Evolutionary conservation across 208 protist species (phyloP).

Genomic region (Leishmania tarentolae): DNA sequence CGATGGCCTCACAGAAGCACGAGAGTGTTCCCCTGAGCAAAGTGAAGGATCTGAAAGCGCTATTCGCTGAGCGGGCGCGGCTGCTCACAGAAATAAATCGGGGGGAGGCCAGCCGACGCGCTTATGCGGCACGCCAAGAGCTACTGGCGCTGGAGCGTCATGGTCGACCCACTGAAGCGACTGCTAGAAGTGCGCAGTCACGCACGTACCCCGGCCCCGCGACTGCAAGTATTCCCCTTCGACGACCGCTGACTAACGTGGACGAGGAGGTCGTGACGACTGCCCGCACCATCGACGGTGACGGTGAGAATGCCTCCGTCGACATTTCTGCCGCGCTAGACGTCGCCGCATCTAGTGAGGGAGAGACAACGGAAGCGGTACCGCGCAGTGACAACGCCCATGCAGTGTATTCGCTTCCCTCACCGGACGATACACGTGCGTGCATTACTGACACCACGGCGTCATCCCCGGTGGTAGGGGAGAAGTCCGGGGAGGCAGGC

Average conservation of each 20-base stretch:
- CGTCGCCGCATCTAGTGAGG: background rate
- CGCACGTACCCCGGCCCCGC: constrained; percentile 15
- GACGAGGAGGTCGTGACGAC: background rate
- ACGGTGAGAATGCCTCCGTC: background rate
- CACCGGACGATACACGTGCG: background rate
- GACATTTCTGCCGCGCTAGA: background rate
- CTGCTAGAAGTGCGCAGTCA: background rate
- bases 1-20: constrained; percentile 46
- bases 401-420: background rate
- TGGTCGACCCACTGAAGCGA: constrained; percentile 3
- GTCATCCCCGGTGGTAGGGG: background rate
- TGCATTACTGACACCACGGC: background rate
- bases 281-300: background rate
- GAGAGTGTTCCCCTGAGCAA: constrained; percentile 32
- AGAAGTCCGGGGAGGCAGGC: background rate
- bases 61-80: constrained; percentile 71
- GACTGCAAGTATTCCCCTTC: background rate
- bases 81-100: constrained; percentile 54
- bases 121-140: constrained; percentile 68
- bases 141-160: constrained; percentile 68
- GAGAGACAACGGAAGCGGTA: background rate
- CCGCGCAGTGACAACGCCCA: background rate
- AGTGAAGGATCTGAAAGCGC: constrained; percentile 53
- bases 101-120: constrained; percentile 59
- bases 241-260: background rate